A percentile compares a stretch with the other conserved stretches of the same genome.
Evolutionary conservation across 345 rosid species (phyloP).

Genomic region (Lumnitzera racemosa): DNA sequence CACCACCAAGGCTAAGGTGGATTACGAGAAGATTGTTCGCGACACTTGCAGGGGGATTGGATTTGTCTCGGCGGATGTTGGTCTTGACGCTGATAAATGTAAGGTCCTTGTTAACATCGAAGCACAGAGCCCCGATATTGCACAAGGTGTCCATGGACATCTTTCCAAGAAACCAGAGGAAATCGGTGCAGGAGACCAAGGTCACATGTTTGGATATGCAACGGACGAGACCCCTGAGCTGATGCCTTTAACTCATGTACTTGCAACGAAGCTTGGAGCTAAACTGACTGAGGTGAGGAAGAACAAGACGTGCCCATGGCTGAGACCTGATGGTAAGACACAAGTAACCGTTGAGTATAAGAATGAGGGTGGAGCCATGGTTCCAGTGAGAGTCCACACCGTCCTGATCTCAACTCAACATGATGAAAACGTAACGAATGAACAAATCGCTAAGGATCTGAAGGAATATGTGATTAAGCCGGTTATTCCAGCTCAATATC

Average conservation of each 20-base stretch:
- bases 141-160: conserved; percentile 19
- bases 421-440: conserved; percentile 14
- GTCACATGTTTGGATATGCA: conserved; percentile 27
- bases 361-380: conserved; percentile 25
- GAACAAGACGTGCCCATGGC: conserved; percentile 21
- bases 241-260: conserved; percentile 23
- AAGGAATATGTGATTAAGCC: conserved; percentile 22
- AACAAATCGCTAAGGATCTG: conserved; percentile 13
- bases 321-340: conserved; percentile 27
- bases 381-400: conserved; percentile 18
- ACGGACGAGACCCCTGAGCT: conserved; percentile 24
- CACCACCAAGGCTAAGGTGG: conserved; percentile 24
- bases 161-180: conserved; percentile 22
- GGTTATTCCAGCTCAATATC: conserved; percentile 17
- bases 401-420: conserved; percentile 24
- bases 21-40: conserved; percentile 20
- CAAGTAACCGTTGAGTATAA: conserved; percentile 22
- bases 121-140: conserved; percentile 22
- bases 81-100: conserved; percentile 17
- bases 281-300: conserved; percentile 20
- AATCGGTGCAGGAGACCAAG: conserved; percentile 21
- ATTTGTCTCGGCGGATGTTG: conserved; percentile 13
- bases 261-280: conserved; percentile 22
- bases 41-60: conserved; percentile 20
- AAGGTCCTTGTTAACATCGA: conserved; percentile 21